Percentiles rank a stretch among this genome's conserved stretches.
These are phyloP conservation scores for Cardiospermum halicacabum DNA, from an alignment of 345 rosid species.

Conservation along the genomic window DNA sequence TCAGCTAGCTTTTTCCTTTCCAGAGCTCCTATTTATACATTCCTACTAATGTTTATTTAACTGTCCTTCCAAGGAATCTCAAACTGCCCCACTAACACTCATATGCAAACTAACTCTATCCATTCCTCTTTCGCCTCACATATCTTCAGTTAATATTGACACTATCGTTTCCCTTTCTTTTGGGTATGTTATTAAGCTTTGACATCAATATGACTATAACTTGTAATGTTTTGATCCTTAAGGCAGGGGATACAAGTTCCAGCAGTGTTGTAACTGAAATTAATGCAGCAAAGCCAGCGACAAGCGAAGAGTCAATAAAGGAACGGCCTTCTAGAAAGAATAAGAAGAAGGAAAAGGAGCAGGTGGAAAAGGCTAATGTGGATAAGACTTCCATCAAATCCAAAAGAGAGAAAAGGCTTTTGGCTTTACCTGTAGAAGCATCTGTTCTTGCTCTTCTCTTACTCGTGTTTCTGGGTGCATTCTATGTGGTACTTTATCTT, in stretches of 20 bases:
- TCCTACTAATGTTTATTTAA: too few relatives aligned
- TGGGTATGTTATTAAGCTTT: conserved; percentile 9
- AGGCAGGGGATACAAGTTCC: conserved; percentile 62
- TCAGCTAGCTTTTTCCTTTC: too few relatives aligned
- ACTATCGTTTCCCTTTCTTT: too few relatives aligned
- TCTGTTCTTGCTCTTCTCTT: conserved; percentile 77
- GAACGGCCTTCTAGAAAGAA: conserved; percentile 56
- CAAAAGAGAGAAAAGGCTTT: conserved; percentile 59
- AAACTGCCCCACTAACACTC: too few relatives aligned
- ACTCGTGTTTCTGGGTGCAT: conserved; percentile 85
- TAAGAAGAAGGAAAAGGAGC: conserved; percentile 68
- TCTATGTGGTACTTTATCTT: conserved; percentile 78
- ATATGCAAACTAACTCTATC: too few relatives aligned
- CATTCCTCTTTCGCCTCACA: too few relatives aligned
- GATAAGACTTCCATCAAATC: conserved; percentile 46
- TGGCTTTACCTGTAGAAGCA: conserved; percentile 77
- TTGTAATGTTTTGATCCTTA: conserved; percentile 27
- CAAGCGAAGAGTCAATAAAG: conserved; percentile 44
- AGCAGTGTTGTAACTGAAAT: conserved; percentile 29
- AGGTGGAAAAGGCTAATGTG: conserved; percentile 36
- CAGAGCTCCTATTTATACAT: too few relatives aligned
- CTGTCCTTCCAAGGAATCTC: too few relatives aligned
- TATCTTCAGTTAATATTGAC: too few relatives aligned
- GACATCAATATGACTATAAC: conserved; percentile 20
- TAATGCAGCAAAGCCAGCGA: conserved; percentile 43